Evolutionary conservation across 805 yeast genomes (phyloP), one percentile per base, ranked within the genome.

Genomic region (Kuraishia piskuri): DNA sequence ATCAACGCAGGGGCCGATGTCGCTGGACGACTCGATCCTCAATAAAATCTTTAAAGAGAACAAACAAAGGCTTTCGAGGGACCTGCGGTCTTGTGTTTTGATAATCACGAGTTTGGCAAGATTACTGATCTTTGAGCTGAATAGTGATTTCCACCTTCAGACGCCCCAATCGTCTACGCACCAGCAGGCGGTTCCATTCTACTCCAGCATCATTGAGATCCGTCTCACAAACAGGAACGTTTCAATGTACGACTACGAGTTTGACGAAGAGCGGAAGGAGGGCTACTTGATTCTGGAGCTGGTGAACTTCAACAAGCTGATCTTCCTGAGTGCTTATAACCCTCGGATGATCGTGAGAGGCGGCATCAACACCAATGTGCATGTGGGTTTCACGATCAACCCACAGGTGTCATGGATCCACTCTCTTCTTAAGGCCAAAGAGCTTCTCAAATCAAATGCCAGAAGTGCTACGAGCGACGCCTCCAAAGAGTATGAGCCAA

Each of bases 201-300:
- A 65, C 53, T 61, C 67, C 2, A 63, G 60, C 45, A 57, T 67
- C 1, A 61, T 68, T 37, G 75, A 75, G 24, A 73, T 79, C 40
- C 75, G 69, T 52, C 59, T 76, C 26, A 76, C 79, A 0, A 80
- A 78, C 59, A 68, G 71, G 48, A 72, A 79, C 58, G 80, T 86
- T 53, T 87, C 88, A 61, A 82, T 87, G 84, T 87, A 86, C 63
- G 92, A 86, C 66, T 86, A 84, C 66, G 92, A 86, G 63, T 86
- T 87, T 66, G 84, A 82, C 57, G 87, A 82, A 54, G 70, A 67
- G 20, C 72, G 73, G 6, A 72, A 73, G 22, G 76, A 72, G 53
- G 94, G 92, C 0, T 85, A 79, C 59, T 68, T 86, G 49, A 83
- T 85, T 12, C 62, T 86, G 25, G 91, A 86, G 60, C 70, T 84